phyloP scores from a whole-genome alignment of 2,329 filamentous ascomycete species.

The Scedosporium apiospermum region DNA sequence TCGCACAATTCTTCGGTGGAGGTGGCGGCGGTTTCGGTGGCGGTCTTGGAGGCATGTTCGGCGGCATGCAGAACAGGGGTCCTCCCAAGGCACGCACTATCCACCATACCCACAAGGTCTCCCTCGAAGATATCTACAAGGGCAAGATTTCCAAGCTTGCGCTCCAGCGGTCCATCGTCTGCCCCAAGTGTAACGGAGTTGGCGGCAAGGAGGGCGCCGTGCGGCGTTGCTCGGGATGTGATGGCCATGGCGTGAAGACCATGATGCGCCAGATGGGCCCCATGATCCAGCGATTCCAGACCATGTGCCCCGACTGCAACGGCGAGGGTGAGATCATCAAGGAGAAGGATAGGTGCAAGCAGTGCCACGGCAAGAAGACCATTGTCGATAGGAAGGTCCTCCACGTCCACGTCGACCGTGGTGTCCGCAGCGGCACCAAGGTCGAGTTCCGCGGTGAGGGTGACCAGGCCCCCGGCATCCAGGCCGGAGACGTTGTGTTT shows the following conservation, averaged over 20 bases:
- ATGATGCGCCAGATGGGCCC: constrained; percentile 99
- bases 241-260: constrained; percentile 95
- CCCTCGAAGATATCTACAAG: constrained; percentile 93
- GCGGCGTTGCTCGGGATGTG: constrained; percentile 82
- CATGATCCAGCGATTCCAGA: constrained; percentile 99
- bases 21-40: constrained; percentile 53
- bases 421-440: constrained; percentile 88
- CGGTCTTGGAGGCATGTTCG: constrained; percentile 64
- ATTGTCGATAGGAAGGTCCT: constrained; percentile 95
- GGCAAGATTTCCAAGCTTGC: constrained; percentile 97
- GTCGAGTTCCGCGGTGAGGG: constrained; percentile 96
- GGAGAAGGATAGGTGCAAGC: constrained; percentile 96
- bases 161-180: constrained; percentile 94
- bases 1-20: constrained; percentile 91
- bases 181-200: constrained; percentile 84
- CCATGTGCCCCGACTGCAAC: constrained; percentile 94
- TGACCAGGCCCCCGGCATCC: constrained; percentile 86
- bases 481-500: constrained; percentile 94
- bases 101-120: constrained; percentile 96
- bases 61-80: constrained; percentile 69
- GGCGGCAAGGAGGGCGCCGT: constrained; percentile 98
- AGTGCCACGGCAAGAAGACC: constrained; percentile 95
- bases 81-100: constrained; percentile 89
- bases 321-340: constrained; percentile 95
- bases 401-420: constrained; percentile 93